phyloP scores from a whole-genome alignment of 2,329 filamentous ascomycete genomes.

The Hymenoscyphus linearis region DNA sequence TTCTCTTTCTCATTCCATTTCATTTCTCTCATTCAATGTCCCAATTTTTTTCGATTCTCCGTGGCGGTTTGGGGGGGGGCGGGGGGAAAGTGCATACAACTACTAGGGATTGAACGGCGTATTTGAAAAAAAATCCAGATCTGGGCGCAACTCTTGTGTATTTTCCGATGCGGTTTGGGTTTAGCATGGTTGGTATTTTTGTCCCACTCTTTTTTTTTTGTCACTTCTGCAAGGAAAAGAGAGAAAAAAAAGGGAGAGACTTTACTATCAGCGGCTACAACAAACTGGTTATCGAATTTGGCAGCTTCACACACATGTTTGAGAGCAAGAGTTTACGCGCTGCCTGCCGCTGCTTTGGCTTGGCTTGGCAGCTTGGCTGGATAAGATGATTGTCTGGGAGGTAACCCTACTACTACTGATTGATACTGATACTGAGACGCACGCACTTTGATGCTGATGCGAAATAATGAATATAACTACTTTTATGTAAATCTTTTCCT shows the following conservation, averaged over 20 bases:
- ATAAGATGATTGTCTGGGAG: constrained; percentile 1
- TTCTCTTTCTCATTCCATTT: background rate
- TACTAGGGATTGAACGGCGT: constrained; percentile 1
- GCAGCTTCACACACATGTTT: background rate
- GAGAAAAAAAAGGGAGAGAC: constrained; percentile 6
- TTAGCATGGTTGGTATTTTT: constrained; percentile 14
- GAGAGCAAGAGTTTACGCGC: too few relatives aligned
- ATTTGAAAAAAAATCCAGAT: background rate
- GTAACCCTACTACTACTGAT: background rate
- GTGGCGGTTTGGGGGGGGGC: background rate
- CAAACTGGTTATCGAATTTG: too few relatives aligned
- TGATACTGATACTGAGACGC: constrained; percentile 4
- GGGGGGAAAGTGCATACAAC: background rate
- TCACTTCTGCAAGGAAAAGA: constrained; percentile 15
- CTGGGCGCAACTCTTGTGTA: background rate
- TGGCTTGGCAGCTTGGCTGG: background rate
- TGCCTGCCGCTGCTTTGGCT: background rate
- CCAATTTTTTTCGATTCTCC: background rate
- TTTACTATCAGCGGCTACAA: background rate
- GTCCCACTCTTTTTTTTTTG: constrained; percentile 9
- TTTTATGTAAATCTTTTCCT: background rate
- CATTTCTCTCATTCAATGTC: background rate
- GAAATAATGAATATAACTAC: constrained; percentile 22
- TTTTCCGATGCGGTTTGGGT: background rate
- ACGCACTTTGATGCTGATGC: constrained; percentile 16